phyloP scores from a whole-genome alignment of 441 rosid genomes.

The Manihot esculenta region DNA sequence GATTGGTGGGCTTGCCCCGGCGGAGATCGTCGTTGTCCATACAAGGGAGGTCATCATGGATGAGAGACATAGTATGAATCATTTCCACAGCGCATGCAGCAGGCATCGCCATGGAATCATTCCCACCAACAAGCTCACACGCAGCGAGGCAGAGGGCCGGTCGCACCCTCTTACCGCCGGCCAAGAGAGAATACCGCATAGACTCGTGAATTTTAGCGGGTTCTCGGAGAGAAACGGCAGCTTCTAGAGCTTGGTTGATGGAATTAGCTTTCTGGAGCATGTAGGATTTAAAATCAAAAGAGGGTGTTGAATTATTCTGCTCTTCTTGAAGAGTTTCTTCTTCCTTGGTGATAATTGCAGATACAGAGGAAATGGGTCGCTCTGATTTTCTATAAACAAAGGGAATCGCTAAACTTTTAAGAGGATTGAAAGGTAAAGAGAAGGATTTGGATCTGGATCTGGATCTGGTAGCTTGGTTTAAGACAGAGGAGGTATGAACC shows the following conservation, averaged over 20 bases:
- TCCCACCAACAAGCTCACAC: no score
- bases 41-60: constrained; percentile 21
- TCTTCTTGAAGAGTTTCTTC: constrained; percentile 37
- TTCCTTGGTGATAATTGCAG: constrained; percentile 48
- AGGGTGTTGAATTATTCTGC: constrained; percentile 36
- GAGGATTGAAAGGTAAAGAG: constrained; percentile 18
- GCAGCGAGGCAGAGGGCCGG: no score
- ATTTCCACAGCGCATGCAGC: no score
- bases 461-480: constrained; percentile 38
- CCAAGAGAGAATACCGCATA: no score
- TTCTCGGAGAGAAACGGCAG: no score
- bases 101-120: no score
- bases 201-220: no score
- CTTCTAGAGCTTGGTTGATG: no score
- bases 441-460: constrained; percentile 35
- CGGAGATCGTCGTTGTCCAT: no score
- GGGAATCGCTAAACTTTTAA: constrained; percentile 10
- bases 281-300: constrained; percentile 75
- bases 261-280: constrained; percentile 36
- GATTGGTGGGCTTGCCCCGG: no score
- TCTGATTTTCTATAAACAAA: constrained; percentile 11
- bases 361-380: constrained; percentile 33
- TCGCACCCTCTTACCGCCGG: no score
- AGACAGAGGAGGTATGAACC: constrained; percentile 35
- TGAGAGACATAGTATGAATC: no score